Evolutionary conservation across 331 rosid genomes (phyloP), one percentile per base, ranked within the genome.

Genomic region (Pyracantha coccinea): DNA sequence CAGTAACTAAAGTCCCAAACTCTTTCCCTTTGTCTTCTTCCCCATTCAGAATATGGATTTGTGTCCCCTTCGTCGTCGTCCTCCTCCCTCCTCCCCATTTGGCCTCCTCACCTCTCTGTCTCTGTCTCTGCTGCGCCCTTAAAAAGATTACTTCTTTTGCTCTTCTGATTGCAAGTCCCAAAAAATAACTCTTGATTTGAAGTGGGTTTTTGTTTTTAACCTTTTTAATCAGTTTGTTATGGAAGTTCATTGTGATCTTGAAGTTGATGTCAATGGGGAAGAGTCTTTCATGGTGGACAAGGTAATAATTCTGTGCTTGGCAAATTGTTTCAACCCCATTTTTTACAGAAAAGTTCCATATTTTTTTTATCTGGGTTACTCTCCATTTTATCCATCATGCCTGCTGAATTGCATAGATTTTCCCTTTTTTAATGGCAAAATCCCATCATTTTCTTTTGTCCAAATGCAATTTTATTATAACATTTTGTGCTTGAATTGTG

Each of bases 181-280:
- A 17, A 72, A 68, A 28, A 32, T 14, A 15, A 25, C 33, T 13
- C 59, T 38, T 66, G 64, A 68, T 78, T 75, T 74, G 68, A 60
- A 62, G 66, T 41, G 77, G 72, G 41, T 65, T 71, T 72, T 60
- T n/a, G 8, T 58, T 23, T 66, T 75, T 9, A 31, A 10, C 41
- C 19, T 23, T 65, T 53, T 62, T 55, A 12, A 25, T 29, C 41
- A 19, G 15, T 41, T 57, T 76, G 78, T 47, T 28, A 92, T 94
- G 97, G 97, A 88, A 66, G 53, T 52, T 82, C 83, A 54, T 81
- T 90, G 96, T 82, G 84, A 94, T 78, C 96, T 94, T 82, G 86
- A 90, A 87, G 96, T 94, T 15, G 97, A 92, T 81, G 92, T 94
- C 76, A 90, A 94, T 79, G 96, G 97, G 62, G 92, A 94, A 85